Conservation (phyloP, 2,329 filamentous ascomycete genomes). For the Pseudopithomyces maydicus region DNA sequence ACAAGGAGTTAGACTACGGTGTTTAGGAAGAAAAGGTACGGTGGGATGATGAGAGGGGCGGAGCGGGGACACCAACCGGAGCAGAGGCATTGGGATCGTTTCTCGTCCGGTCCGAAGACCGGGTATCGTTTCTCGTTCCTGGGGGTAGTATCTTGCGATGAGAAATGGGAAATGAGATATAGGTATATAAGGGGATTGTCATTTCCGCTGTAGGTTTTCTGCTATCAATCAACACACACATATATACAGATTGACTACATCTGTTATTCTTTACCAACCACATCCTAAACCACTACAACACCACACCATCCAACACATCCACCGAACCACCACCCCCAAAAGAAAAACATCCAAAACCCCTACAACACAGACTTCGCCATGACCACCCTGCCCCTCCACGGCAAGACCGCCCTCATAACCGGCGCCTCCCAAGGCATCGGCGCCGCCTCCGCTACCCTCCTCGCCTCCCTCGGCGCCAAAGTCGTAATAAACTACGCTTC, state of each 20-base stretch:
- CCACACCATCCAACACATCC: not conserved
- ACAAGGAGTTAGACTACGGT: no score
- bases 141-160: not conserved
- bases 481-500: slow-evolving; percentile 62
- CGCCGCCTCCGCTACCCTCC: slow-evolving; percentile 41
- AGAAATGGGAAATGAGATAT: not conserved
- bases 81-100: not conserved
- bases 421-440: slow-evolving; percentile 37
- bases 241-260: not conserved
- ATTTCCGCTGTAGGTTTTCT: not conserved
- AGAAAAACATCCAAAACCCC: no score
- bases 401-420: slow-evolving; percentile 37
- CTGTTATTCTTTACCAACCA: not conserved
- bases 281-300: not conserved
- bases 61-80: not conserved
- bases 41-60: not conserved
- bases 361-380: not conserved
- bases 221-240: no score
- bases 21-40: no score
- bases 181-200: not conserved
- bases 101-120: not conserved
- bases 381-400: slow-evolving; percentile 28
- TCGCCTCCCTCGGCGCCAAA: slow-evolving; percentile 48
- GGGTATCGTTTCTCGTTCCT: not conserved
- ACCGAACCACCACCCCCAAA: no score